Percentiles rank a stretch among this genome's conserved stretches.
phyloP scores from a whole-genome alignment of 2,329 filamentous ascomycete species.

The Trichoderma guizhouense region DNA sequence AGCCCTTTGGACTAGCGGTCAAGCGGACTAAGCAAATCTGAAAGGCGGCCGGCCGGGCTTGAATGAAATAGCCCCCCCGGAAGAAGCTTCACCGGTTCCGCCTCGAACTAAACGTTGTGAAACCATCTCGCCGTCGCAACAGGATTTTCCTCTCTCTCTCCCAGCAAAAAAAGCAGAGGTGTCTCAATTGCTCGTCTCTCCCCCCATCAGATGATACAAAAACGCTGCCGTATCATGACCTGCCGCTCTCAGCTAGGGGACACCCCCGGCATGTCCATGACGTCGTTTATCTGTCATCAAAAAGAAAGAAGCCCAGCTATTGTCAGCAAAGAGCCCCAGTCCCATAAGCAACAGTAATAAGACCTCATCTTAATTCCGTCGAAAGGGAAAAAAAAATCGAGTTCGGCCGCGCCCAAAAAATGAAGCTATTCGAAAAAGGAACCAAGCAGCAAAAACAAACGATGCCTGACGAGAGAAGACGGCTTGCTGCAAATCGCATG shows the following conservation, averaged over 20 bases:
- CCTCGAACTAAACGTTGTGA: neutral
- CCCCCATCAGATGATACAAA: neutral
- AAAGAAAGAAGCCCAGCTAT: neutral
- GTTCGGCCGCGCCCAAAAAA: neutral
- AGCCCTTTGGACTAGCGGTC: conserved; percentile 5
- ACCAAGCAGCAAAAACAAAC: neutral
- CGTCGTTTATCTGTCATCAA: conserved; percentile 3
- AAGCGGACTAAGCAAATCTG: neutral
- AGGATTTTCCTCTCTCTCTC: neutral
- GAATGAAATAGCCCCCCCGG: neutral
- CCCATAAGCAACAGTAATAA: neutral
- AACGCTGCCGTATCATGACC: conserved; percentile 3
- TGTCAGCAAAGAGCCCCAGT: conserved; percentile 7
- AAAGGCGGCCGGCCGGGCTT: neutral
- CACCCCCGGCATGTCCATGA: neutral
- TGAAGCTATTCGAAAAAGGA: neutral
- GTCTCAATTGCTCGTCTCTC: neutral
- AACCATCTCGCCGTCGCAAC: neutral
- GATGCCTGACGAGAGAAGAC: neutral
- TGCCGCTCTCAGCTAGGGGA: conserved; percentile 13
- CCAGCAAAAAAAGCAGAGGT: neutral
- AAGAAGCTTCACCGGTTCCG: neutral
- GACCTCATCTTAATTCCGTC: neutral
- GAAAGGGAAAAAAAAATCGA: neutral
- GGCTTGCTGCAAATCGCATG: neutral